Base-by-base conservation (phyloP, 2,329 filamentous ascomycete species). In the Fusarium coffeatum region DNA sequence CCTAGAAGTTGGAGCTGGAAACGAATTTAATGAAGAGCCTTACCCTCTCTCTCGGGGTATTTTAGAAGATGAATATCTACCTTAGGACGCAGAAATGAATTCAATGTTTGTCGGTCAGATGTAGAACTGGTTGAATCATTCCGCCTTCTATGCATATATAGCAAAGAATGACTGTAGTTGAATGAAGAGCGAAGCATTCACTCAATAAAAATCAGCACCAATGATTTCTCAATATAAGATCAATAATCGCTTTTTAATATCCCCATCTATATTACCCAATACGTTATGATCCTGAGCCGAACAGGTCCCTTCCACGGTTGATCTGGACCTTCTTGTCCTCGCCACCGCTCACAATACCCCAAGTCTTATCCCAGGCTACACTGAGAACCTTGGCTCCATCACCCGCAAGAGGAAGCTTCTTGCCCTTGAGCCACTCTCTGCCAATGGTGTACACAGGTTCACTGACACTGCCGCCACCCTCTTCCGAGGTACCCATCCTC, bases 291-390 rank as follows among this genome's bases (percentile, higher is more conserved):
- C 78, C 76, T 74, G 77, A 76, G 34, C 78, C 76, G 46, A 87
- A 76, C 45, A 88, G 71, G 60, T 84, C 86, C 67, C 87, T 85
- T 20, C 89, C 90, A 72, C 87, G 86, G 80, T 99, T 98, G 65
- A 99, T 89, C 84, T 99, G 96, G 75, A 99, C 90, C 83, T 89
- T 90, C 83, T 96, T 97, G 78, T 99, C 96, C 86, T 98, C 94
- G 18, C 95, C 94, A 45, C 86, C 94, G 76, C 93, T 97, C 46
- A 98, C 92, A 78, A 99, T 95, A 2, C 96, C 97, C 77, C 97
- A 89, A 9, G 89, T 88, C 78, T 86, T 84, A 80, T 98, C 93
- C 96, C 96, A 99, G 63, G 85, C 87, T 8, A 98, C 92, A 34
- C 89, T 88, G 79, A 98, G 93, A 50, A 99, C 93, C 86, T 98